Evolutionary conservation across 441 rosid species (phyloP).

Genomic region (Omphalea diandra): DNA sequence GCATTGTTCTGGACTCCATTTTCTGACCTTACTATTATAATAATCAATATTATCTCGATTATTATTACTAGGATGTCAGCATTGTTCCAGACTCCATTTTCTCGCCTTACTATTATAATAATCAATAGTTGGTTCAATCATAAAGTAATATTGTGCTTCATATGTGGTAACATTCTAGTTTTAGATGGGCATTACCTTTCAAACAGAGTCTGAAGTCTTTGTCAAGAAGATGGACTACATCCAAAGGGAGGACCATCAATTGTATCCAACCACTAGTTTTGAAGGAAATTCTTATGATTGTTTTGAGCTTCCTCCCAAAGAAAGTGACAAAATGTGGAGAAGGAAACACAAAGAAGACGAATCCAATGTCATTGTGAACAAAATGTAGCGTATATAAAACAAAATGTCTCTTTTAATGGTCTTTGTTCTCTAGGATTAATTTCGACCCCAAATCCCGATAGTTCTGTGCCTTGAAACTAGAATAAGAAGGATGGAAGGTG

Average conservation of each 20-base stretch:
- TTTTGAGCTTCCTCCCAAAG: too few relatives aligned
- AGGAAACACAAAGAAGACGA: too few relatives aligned
- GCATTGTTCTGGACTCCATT: too few relatives aligned
- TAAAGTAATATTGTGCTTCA: background rate
- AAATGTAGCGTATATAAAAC: background rate
- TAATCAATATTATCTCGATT: too few relatives aligned
- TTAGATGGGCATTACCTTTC: background rate
- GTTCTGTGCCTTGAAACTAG: background rate
- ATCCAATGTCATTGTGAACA: too few relatives aligned
- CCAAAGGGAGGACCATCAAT: background rate
- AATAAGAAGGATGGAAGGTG: constrained; percentile 5
- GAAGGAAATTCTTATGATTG: too few relatives aligned
- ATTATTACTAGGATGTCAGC: background rate
- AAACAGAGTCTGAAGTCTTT: background rate
- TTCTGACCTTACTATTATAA: too few relatives aligned
- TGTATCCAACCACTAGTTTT: background rate
- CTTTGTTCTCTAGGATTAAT: too few relatives aligned
- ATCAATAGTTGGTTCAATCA: background rate
- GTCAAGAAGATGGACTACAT: background rate
- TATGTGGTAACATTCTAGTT: background rate
- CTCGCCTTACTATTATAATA: background rate
- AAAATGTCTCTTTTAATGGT: background rate
- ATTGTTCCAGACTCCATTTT: too few relatives aligned
- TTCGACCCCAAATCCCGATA: too few relatives aligned
- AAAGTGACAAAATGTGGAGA: too few relatives aligned